These are phyloP conservation scores for Clonostachys rosea DNA, from an alignment of 2,329 filamentous ascomycete species.

Conservation along the genomic window DNA sequence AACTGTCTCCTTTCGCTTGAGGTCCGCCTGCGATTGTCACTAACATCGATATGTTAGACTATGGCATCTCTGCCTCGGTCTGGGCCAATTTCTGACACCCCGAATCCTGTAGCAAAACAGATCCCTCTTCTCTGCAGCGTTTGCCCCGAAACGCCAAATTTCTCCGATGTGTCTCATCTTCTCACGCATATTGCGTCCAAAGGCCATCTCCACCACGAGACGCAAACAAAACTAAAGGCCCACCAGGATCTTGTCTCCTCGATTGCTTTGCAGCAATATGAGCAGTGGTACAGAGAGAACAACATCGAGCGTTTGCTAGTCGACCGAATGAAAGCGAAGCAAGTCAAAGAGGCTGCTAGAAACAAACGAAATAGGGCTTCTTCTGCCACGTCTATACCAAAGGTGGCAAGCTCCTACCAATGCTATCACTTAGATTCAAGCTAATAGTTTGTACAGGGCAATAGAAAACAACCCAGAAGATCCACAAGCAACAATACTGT, in stretches of 20 bases:
- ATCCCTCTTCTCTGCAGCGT: constrained; percentile 78
- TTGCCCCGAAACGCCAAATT: constrained; percentile 73
- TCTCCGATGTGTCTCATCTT: constrained; percentile 88
- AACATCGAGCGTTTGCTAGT: constrained; percentile 70
- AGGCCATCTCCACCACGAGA: constrained; percentile 80
- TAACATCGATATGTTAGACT: background rate
- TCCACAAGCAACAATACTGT: constrained; percentile 6
- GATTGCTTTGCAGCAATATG: constrained; percentile 60
- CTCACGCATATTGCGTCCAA: constrained; percentile 92
- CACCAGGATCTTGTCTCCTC: constrained; percentile 63
- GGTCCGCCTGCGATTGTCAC: too few species aligned
- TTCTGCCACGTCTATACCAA: constrained; percentile 8
- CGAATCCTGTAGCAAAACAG: constrained; percentile 8
- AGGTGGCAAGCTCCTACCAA: constrained; percentile 7
- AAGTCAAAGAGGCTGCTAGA: constrained; percentile 57
- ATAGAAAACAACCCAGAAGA: constrained; percentile 18
- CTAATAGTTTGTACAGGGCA: too few species aligned
- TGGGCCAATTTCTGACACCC: background rate
- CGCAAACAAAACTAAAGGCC: constrained; percentile 72
- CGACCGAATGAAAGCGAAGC: constrained; percentile 73
- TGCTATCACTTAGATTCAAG: too few species aligned
- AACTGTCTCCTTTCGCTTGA: background rate
- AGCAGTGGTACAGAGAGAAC: constrained; percentile 72
- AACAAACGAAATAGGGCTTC: constrained; percentile 33
- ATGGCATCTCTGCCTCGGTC: background rate